Conservation (phyloP, 2,329 filamentous ascomycete genomes). For the Chaetothyriales sp. region DNA sequence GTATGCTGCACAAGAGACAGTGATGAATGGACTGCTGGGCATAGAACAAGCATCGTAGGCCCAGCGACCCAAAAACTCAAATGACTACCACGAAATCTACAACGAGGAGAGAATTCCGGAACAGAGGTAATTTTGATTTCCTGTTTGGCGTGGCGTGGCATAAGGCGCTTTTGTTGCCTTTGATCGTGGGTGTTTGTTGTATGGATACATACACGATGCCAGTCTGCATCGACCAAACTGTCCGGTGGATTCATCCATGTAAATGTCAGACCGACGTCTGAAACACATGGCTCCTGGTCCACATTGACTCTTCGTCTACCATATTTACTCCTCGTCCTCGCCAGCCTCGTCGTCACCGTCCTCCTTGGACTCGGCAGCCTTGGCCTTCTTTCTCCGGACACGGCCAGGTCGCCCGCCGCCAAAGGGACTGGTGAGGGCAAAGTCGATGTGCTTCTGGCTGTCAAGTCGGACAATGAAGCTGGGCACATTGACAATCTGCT, state of each 20-base stretch:
- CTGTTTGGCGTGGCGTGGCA: not conserved
- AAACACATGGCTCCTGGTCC: not conserved
- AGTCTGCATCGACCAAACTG: not conserved
- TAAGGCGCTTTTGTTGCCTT: not conserved
- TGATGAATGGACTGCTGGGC: constrained; percentile 26
- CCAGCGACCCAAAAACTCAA: no score
- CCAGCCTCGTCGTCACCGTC: constrained; percentile 31
- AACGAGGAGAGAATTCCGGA: no score
- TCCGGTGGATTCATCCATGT: not conserved
- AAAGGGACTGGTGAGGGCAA: constrained; percentile 91
- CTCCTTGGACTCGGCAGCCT: constrained; percentile 64
- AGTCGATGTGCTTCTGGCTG: constrained; percentile 99
- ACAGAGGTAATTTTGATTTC: no score
- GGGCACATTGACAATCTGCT: constrained; percentile 99
- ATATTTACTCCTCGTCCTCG: constrained; percentile 47
- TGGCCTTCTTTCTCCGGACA: constrained; percentile 99
- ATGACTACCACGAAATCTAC: no score
- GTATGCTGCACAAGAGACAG: constrained; percentile 29
- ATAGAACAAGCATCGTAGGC: not conserved
- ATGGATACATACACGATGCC: not conserved
- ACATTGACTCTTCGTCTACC: not conserved
- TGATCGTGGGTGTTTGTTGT: not conserved
- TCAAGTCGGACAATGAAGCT: constrained; percentile 99
- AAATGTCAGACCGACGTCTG: not conserved
- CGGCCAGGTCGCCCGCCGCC: constrained; percentile 93